These are phyloP conservation scores for Cynanchum wilfordii DNA, from an alignment of 257 asterid genomes.

Conservation along the genomic window DNA sequence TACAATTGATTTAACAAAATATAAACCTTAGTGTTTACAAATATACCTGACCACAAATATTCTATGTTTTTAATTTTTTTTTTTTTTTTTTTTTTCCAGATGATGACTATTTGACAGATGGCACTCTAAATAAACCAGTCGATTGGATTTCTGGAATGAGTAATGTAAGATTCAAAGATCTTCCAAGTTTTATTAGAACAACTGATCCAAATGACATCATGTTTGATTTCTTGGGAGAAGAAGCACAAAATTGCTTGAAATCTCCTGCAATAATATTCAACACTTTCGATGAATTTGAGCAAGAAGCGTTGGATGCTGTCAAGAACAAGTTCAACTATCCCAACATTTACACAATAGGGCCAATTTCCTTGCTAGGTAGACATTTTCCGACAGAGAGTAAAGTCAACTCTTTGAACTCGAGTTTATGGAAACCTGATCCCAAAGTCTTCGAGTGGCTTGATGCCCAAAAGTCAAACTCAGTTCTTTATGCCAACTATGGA, in stretches of 20 bases:
- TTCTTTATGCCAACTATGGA: slow-evolving; percentile 52
- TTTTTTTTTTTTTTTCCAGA: no score
- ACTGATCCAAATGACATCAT: slow-evolving; percentile 54
- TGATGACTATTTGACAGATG: no score
- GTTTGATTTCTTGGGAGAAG: slow-evolving; percentile 46
- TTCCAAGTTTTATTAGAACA: slow-evolving; percentile 34
- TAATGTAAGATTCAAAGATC: no score
- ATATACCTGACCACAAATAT: no score
- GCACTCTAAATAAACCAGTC: no score
- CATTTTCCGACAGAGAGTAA: slow-evolving; percentile 16
- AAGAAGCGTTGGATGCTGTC: slow-evolving; percentile 30
- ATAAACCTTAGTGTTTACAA: no score
- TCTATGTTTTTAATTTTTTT: no score
- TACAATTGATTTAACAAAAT: no score
- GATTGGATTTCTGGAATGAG: no score
- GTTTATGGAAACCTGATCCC: slow-evolving; percentile 31
- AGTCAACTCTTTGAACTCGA: slow-evolving; percentile 32
- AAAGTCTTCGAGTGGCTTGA: slow-evolving; percentile 45
- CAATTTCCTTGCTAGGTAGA: slow-evolving; percentile 33
- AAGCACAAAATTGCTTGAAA: slow-evolving; percentile 35
- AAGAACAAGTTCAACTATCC: slow-evolving; percentile 34
- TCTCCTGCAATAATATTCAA: slow-evolving; percentile 47
- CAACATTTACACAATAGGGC: slow-evolving; percentile 42
- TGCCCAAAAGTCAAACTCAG: slow-evolving; percentile 26
- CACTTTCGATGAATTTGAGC: slow-evolving; percentile 43